phyloP scores from a whole-genome alignment of 352 stramenopile species.

The Nothophytophthora sp. region DNA sequence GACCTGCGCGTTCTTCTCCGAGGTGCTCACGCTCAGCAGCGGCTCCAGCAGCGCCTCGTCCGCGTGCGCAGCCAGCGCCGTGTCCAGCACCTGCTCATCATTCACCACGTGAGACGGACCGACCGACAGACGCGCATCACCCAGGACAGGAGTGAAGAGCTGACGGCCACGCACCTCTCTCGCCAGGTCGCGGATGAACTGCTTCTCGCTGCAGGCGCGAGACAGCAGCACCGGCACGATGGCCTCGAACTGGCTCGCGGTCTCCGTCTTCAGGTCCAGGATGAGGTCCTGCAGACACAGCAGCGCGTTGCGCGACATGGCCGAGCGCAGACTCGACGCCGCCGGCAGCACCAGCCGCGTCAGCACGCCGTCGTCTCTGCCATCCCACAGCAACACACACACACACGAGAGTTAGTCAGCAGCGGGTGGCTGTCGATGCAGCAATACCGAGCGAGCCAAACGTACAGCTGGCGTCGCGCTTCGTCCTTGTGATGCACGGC shows the following conservation, averaged over 20 bases:
- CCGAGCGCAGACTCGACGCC: constrained; percentile 56
- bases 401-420: neutral
- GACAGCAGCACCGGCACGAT: constrained; percentile 57
- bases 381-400: constrained; percentile 10
- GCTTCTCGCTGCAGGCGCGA: constrained; percentile 65
- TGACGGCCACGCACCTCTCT: no score
- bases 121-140: neutral
- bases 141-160: no score
- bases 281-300: constrained; percentile 69
- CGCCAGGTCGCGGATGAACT: constrained; percentile 72
- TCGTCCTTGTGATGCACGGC: constrained; percentile 35
- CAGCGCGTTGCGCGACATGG: constrained; percentile 66
- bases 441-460: neutral
- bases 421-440: neutral
- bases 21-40: constrained; percentile 28
- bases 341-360: constrained; percentile 52
- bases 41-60: constrained; percentile 34
- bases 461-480: constrained; percentile 32
- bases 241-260: constrained; percentile 32
- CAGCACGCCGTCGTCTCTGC: constrained; percentile 24
- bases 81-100: constrained; percentile 53
- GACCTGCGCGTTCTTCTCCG: constrained; percentile 52
- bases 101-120: neutral
- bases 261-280: constrained; percentile 24
- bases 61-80: constrained; percentile 23